Evolutionary conservation across 306 rosid genomes (phyloP), one percentile per base, ranked within the genome.

Genomic region (Rosa rugosa): DNA sequence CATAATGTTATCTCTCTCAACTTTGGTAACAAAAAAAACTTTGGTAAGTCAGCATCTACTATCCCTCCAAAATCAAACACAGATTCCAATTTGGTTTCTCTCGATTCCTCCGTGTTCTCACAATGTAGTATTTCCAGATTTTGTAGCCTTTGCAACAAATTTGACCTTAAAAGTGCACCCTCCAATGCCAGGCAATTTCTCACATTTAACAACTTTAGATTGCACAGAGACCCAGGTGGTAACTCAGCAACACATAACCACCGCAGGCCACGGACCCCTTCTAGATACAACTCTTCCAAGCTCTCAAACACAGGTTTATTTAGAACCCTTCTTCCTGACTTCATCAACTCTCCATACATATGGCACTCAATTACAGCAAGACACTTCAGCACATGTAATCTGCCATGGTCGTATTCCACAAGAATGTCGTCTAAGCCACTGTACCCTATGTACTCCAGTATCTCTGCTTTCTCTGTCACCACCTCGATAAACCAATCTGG

Each of bases 241-340:
- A 23, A 25, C 4, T 60, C 38, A 60, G 4, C 40, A 5, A 4
- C 8, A 25, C 18, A 25, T 9, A n/a, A 60, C 0, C 2, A 0
- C 17, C 0, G 0, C 13, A 25, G 36, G 6, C 36, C 17, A 22
- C 11, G 0, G 17, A 60, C 38, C 34, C 36, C 66, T 23, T 22
- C 36, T 0, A 25, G 18, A 60, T 60, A 12, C 67, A 60, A 60
- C 8, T 25, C 40, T 25, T 25, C 40, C 67, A 60, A 60, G 18
- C 38, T 60, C 38, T 25, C 40, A 23, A 60, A 60, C 23, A 54
- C 60, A 54, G 11, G 23, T 54, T 0, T 53, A 6, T 18, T 17
- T 6, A 8, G 22, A 17, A 53, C 3, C 60, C 10, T 5, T 1
- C 4, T 9, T n/a, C 0, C 0, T 2, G 13, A 3, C 10, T n/a